phyloP scores from a whole-genome alignment of 441 rosid species.

The Erodium moschatum region DNA sequence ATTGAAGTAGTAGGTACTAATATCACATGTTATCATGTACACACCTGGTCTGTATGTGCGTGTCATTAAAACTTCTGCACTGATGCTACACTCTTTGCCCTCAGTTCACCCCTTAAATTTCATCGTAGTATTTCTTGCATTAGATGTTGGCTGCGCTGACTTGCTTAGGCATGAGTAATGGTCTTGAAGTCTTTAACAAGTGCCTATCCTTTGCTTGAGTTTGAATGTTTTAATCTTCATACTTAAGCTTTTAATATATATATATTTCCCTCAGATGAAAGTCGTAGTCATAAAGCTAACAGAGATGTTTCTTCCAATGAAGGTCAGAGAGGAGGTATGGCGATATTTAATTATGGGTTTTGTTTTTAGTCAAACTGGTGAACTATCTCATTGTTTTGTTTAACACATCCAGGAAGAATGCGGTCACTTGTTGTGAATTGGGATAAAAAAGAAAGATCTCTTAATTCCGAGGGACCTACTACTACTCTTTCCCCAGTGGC shows the following conservation, averaged over 20 bases:
- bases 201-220: background rate
- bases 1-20: background rate
- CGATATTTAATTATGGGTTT: constrained; percentile 18
- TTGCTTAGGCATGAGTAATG: background rate
- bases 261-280: constrained; percentile 52
- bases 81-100: background rate
- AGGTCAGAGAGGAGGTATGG: constrained; percentile 64
- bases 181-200: constrained; percentile 4
- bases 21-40: background rate
- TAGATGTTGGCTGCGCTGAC: background rate
- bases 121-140: background rate
- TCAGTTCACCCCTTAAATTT: background rate
- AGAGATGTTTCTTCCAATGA: constrained; percentile 46
- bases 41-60: background rate
- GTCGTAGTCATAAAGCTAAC: constrained; percentile 35
- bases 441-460: constrained; percentile 70
- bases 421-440: constrained; percentile 50
- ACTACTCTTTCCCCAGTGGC: constrained; percentile 40
- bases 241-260: constrained; percentile 14
- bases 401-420: constrained; percentile 51
- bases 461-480: constrained; percentile 44
- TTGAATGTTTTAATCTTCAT: background rate
- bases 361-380: constrained; percentile 17
- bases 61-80: background rate
- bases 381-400: constrained; percentile 15